Conservation (phyloP, 2,329 filamentous ascomycete species). For the Diaporthe sp. region DNA sequence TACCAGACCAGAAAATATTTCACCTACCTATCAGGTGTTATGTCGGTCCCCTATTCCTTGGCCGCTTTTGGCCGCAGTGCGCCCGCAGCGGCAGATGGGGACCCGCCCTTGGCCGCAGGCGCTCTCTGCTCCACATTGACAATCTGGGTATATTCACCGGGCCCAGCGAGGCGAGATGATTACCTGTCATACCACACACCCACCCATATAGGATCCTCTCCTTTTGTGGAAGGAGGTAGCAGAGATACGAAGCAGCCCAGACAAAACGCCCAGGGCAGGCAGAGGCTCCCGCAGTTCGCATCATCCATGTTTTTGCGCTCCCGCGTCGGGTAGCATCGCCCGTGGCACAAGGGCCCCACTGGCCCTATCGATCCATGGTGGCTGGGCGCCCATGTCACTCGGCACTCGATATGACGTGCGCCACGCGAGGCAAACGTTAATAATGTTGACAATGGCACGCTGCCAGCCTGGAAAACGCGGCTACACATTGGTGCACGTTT, state of each 20-base stretch:
- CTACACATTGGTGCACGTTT: neutral
- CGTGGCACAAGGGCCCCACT: neutral
- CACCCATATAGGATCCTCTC: constrained; percentile 19
- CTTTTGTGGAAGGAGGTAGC: constrained; percentile 26
- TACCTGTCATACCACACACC: neutral
- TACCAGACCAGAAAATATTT: constrained; percentile 19
- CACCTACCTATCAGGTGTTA: constrained; percentile 27
- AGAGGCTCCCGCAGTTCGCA: no score
- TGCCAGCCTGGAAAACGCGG: neutral
- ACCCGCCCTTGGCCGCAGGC: neutral
- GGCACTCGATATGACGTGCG: constrained; percentile 23
- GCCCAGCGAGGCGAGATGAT: neutral
- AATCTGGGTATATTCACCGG: constrained; percentile 33
- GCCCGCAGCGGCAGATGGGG: constrained; percentile 4
- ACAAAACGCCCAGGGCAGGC: neutral
- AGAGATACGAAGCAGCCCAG: neutral
- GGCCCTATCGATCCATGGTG: constrained; percentile 21
- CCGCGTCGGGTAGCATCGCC: constrained; percentile 17
- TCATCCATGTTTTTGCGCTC: no score
- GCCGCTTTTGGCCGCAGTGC: constrained; percentile 20
- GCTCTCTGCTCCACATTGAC: constrained; percentile 8
- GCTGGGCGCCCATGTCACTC: constrained; percentile 5
- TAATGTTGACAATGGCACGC: constrained; percentile 13
- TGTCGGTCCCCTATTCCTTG: constrained; percentile 12
- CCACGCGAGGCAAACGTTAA: neutral